Percentiles rank a stretch among this genome's conserved stretches.
Evolutionary conservation across 495 filamentous ascomycete genomes (phyloP).

Genomic region (Bacidia rubella): DNA sequence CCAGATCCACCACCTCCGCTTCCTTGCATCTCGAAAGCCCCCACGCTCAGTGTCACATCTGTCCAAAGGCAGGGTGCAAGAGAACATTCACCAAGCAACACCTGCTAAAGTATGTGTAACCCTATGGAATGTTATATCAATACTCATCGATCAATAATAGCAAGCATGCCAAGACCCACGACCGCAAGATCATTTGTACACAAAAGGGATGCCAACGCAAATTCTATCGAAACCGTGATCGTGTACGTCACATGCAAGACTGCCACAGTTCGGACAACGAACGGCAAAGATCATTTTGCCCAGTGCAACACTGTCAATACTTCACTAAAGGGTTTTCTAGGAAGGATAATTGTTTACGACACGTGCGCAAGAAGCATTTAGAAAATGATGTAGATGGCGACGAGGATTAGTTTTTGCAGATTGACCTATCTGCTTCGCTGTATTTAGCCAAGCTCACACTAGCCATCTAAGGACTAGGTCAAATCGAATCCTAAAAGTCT

Average conservation of each 20-base stretch:
- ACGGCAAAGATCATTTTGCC: neutral
- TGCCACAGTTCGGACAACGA: neutral
- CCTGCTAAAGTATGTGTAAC: neutral
- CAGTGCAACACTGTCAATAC: neutral
- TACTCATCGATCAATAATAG: neutral
- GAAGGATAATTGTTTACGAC: slow-evolving; percentile 4
- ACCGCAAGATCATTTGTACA: neutral
- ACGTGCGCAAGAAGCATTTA: neutral
- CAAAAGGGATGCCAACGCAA: neutral
- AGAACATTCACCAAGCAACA: too few species aligned
- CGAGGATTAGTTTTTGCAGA: too few species aligned
- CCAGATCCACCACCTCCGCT: too few species aligned
- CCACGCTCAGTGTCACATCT: too few species aligned
- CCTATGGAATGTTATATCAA: neutral
- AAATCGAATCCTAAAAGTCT: too few species aligned
- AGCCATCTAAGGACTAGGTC: too few species aligned
- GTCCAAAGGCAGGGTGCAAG: too few species aligned
- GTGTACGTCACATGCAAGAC: neutral
- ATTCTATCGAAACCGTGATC: slow-evolving; percentile 2
- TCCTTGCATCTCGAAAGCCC: too few species aligned
- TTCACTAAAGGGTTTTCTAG: neutral
- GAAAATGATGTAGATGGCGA: neutral
- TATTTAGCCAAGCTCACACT: too few species aligned
- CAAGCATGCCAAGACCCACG: neutral
- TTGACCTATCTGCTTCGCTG: too few species aligned